Percentiles rank a stretch among this genome's conserved stretches.
phyloP scores from a whole-genome alignment of 2,329 filamentous ascomycete species.

The Pyrenochaeta sp. region DNA sequence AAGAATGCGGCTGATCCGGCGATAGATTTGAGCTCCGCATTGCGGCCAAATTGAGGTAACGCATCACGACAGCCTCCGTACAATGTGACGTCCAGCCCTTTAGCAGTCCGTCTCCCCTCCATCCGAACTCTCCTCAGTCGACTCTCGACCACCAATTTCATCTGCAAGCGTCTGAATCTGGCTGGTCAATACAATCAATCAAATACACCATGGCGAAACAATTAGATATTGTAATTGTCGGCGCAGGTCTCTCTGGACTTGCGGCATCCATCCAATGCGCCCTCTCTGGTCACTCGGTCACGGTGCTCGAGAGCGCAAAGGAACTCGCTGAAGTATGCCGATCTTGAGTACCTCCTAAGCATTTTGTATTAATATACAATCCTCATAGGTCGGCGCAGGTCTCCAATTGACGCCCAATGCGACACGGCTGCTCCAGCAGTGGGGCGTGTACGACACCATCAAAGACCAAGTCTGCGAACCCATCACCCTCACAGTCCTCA shows the following conservation, averaged over 20 bases:
- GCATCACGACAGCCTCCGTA: conserved; percentile 3
- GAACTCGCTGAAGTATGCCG: conserved; percentile 53
- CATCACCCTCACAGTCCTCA: conserved; percentile 59
- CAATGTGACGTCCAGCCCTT: no score
- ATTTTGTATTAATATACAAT: conserved; percentile 1
- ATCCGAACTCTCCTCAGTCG: neutral
- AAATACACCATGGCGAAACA: conserved; percentile 21
- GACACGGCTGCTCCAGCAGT: conserved; percentile 60
- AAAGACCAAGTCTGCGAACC: conserved; percentile 53
- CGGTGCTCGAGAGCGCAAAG: conserved; percentile 53
- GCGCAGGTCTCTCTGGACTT: conserved; percentile 54
- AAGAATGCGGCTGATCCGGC: conserved; percentile 7
- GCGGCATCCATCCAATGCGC: conserved; percentile 55
- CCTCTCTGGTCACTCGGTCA: conserved; percentile 51
- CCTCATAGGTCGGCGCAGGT: conserved; percentile 43
- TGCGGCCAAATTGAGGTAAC: conserved; percentile 3
- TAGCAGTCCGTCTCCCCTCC: neutral
- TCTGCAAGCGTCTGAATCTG: neutral
- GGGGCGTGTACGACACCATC: conserved; percentile 59
- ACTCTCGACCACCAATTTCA: neutral
- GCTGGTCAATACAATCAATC: no score
- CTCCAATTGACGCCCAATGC: conserved; percentile 51
- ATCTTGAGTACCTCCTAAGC: neutral
- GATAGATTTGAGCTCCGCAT: conserved; percentile 18
- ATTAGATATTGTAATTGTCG: conserved; percentile 41